These are phyloP conservation scores for Phytophthora fragariaefolia DNA, from an alignment of 352 stramenopile genomes.

Conservation along the genomic window DNA sequence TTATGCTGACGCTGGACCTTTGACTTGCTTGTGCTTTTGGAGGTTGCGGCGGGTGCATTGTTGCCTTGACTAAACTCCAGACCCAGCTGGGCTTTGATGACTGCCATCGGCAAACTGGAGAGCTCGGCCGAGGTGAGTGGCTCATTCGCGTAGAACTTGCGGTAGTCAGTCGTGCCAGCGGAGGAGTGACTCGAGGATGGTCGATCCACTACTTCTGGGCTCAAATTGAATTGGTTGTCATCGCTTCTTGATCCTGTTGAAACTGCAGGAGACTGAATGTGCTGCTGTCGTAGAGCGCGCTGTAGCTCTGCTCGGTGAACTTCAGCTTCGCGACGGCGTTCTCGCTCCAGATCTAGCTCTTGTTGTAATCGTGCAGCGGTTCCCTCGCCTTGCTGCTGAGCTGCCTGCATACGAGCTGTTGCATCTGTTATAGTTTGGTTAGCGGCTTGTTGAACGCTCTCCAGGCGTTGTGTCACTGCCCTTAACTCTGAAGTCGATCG, in stretches of 20 bases:
- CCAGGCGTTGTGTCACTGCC: slow-evolving; percentile 56
- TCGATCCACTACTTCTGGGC: slow-evolving; percentile 25
- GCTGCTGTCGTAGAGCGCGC: slow-evolving; percentile 46
- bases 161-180: slow-evolving; percentile 26
- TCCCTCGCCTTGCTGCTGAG: slow-evolving; percentile 64
- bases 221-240: slow-evolving; percentile 24
- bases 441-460: slow-evolving; percentile 56
- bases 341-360: slow-evolving; percentile 66
- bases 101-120: slow-evolving; percentile 67
- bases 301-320: slow-evolving; percentile 71
- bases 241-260: slow-evolving; percentile 4
- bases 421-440: slow-evolving; percentile 75
- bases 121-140: slow-evolving; percentile 69
- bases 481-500: slow-evolving; percentile 51
- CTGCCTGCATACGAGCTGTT: slow-evolving; percentile 48
- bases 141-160: slow-evolving; percentile 78
- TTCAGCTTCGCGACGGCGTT: slow-evolving; percentile 62
- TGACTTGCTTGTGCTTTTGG: slow-evolving; percentile 23
- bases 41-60: not conserved
- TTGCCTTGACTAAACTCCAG: slow-evolving; percentile 52
- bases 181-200: slow-evolving; percentile 15
- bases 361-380: slow-evolving; percentile 45
- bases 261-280: slow-evolving; percentile 27
- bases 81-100: slow-evolving; percentile 79
- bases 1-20: slow-evolving; percentile 34